These are phyloP conservation scores for Trichoderma simmonsii DNA, from an alignment of 2,329 filamentous ascomycete species.

Conservation along the genomic window DNA sequence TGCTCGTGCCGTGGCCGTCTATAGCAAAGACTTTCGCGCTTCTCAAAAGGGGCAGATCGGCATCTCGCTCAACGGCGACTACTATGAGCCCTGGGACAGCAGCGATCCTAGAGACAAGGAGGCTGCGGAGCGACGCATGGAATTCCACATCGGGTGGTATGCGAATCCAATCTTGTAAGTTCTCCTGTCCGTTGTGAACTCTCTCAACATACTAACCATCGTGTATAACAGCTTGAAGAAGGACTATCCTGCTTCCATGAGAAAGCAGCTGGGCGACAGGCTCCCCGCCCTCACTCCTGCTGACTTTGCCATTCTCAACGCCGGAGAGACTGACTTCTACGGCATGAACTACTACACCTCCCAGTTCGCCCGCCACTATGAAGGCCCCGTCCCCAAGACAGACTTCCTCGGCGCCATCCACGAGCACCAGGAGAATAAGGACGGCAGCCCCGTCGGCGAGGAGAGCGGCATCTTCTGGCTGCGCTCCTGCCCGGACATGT, in stretches of 20 bases:
- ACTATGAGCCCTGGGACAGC: conserved; percentile 36
- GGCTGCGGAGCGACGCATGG: conserved; percentile 35
- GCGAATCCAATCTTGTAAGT: conserved; percentile 38
- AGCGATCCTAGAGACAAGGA: conserved; percentile 27
- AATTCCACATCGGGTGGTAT: conserved; percentile 41
- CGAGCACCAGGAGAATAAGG: conserved; percentile 31
- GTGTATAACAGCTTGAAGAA: conserved; percentile 23
- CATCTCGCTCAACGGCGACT: conserved; percentile 39
- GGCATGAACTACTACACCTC: conserved; percentile 43
- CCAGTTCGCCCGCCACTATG: conserved; percentile 32
- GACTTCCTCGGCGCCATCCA: conserved; percentile 36
- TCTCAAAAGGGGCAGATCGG: conserved; percentile 33
- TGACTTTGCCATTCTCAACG: conserved; percentile 28
- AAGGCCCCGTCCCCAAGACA: conserved; percentile 24
- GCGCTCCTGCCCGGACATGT: conserved; percentile 29
- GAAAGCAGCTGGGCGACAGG: conserved; percentile 31
- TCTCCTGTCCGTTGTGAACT: not conserved
- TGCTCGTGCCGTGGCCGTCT: conserved; percentile 31
- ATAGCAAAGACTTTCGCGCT: conserved; percentile 32
- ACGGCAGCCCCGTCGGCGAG: conserved; percentile 30
- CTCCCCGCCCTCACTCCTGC: conserved; percentile 30
- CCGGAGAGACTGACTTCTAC: conserved; percentile 34
- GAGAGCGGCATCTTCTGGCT: conserved; percentile 36
- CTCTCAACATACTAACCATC: not conserved
- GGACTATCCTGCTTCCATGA: conserved; percentile 38